Evolutionary conservation across 1,284 basidiomycete species (phyloP), one percentile per base, ranked within the genome.

Genomic region (Malassezia globosa): DNA sequence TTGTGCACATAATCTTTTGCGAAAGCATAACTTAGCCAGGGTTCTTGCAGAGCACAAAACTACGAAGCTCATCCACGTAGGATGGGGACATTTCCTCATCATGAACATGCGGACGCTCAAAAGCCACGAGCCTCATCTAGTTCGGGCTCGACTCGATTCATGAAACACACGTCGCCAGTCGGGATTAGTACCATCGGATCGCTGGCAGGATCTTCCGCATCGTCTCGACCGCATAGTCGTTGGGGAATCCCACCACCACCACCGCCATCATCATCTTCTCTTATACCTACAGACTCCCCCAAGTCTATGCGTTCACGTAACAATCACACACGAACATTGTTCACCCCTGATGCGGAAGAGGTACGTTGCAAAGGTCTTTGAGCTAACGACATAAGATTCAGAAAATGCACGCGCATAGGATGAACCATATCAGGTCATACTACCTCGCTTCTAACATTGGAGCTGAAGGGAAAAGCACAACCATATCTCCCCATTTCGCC

Each of bases 401-500:
- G 2, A 37, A 21, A 10, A 13, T 42, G 13, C 47, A 33, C 3
- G 23, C 35, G 7, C 40, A 49, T 21, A 40, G 39, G 6, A 38
- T 33, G 40, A 27, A 39, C 3, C 24, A 21, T 8, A 10, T 47
- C 10, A 44, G 50, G 2, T 26, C 27, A 14, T 34, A 47, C 24
- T 52, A 47, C 33, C 40, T 52, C n/a, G 48, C 37, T 11, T 13
- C 39, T 6, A 34, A 22, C 5, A 48, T 42, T 26, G 10, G 11
- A 1, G 19, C 37, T 10, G 29, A 40, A 19, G 4, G 39, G 18
- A 19, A 10, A 3, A 37, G 50, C 21, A 33, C n/a, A 7, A 21
- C 37, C 22, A 52, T 52, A 16, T 40, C 50, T 1, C 33, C 50
- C 18, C 31, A 52, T 23, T 52, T 52, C 18, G 27, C 50, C 4